Evolutionary conservation across 768 basidiomycete genomes (phyloP), one percentile per base, ranked within the genome.

Genomic region (Russula lepida): DNA sequence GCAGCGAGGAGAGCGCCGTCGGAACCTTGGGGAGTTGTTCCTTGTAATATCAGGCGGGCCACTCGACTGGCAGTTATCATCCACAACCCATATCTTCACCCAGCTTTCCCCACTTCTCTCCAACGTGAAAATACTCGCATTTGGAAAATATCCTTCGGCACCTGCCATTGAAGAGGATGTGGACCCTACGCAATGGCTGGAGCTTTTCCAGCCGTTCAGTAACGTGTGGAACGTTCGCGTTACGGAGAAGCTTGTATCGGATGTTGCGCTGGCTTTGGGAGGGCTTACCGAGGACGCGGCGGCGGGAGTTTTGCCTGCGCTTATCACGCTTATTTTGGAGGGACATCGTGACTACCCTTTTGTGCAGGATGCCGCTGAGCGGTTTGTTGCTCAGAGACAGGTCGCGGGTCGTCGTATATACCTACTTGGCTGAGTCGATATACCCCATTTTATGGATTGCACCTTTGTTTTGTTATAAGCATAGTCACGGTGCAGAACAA

Each of bases 11-110:
- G 30, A 32, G 21, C 54, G 43, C n/a, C 32, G 32, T 25, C 21
- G 43, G 15, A 46, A 11, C 32, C 41, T 56, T 2, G 54, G 43
- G 8, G 30, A 46, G 19, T 32, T 46, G 17, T 53, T 25, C 50
- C 7, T 56, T 17, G n/a, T n/a, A 2, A 27, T 59, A 33, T 13
- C 25, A 6, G 43, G 51, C 43, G 8, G 32, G 50, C 30, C 17
- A n/a, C 35, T 54, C 27, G 33, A 59, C 11, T 47, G 58, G 58
- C 58, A 54, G 44, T 33, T 54, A 13, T 53, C 33, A 12, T 33
- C 25, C 4, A 33, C 28, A 11, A 37, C 59, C 6, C 37, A 60
- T 19, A 49, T 60, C 6, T 28, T 41, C 28, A 39, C 6, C 6
- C 54, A 55, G 4, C 47, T 60, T 15, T 43, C 54, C 3, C 53